Conservation (phyloP, 2,329 filamentous ascomycete species). For the Fusarium kyushuense region DNA sequence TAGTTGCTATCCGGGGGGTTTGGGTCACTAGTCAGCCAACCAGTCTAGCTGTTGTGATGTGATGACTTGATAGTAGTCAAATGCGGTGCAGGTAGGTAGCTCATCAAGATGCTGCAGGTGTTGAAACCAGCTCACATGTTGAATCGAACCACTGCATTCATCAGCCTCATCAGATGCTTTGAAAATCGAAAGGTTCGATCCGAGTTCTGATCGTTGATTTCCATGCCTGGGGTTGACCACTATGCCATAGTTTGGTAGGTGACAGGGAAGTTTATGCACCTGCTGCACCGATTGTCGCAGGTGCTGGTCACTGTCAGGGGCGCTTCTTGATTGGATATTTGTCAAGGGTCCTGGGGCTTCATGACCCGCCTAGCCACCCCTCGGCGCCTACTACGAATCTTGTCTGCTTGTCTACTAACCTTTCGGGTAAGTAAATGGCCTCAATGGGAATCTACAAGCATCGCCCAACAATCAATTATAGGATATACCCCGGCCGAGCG, state of each 20-base stretch:
- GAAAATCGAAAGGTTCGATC: constrained; percentile 46
- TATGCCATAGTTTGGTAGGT: constrained; percentile 27
- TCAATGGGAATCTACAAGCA: constrained; percentile 13
- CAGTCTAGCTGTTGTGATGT: constrained; percentile 40
- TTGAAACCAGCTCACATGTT: constrained; percentile 30
- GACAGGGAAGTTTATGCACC: constrained; percentile 35
- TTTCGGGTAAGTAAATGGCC: constrained; percentile 5
- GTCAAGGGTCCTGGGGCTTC: constrained; percentile 19
- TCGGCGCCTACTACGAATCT: constrained; percentile 35
- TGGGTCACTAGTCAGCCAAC: neutral
- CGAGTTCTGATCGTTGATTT: constrained; percentile 32
- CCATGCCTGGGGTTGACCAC: neutral
- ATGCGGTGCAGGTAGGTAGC: constrained; percentile 32
- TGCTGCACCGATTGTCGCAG: constrained; percentile 44
- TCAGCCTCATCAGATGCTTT: constrained; percentile 46
- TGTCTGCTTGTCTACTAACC: neutral
- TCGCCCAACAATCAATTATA: neutral
- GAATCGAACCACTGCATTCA: constrained; percentile 42
- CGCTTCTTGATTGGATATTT: constrained; percentile 22
- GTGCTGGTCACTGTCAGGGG: constrained; percentile 30
- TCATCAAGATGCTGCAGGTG: constrained; percentile 5
- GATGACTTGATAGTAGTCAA: neutral
- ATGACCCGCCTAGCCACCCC: constrained; percentile 11
- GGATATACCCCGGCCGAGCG: constrained; percentile 21
- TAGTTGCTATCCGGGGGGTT: neutral